Evolutionary conservation across 192 early-diverging fungal genomes (phyloP), one percentile per base, ranked within the genome.

Genomic region (Coemansia pectinata): DNA sequence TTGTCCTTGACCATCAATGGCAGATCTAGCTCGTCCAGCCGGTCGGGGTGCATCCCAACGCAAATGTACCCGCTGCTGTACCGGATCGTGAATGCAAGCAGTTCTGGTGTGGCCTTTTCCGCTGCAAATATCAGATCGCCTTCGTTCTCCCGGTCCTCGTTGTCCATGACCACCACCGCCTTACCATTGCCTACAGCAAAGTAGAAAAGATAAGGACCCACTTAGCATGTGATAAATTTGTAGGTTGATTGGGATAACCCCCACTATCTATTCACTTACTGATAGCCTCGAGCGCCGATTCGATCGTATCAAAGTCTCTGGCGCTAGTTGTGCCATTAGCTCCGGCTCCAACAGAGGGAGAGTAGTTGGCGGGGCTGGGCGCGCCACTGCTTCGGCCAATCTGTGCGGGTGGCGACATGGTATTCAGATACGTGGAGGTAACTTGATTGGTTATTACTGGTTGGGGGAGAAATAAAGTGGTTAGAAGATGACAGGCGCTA

Each of bases 101-200:
- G 91, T 71, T 94, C 94, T 0, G 91, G 89, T 1, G 94, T 98
- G 11, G 94, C 78, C 77, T 94, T 92, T 81, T 98, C 90, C n/a
- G 92, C 98, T 0, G 98, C 94, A 73, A 98, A 95, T 66, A 99
- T 94, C 53, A 99, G 83, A 77, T 99, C 98, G 38, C 98, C 98
- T 77, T 99, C 98, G 84, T 99, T 99, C 83, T 99, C 98, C 17
- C 96, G 92, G 72, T 98, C 96, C 71, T 98, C 97, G 74, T 98
- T 93, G 83, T 99, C 97, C 69, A 98, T 93, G 3, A 93, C 97
- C 21, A 99, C 79, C 7, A 99, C 85, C 71, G 94, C 93, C 66
- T 96, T 88, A 68, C 93, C 96, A 61, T 76, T 84, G 44, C 90
- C 94, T 81, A 81, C 17, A 4, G 21, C 9, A 17, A 6, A 7